Evolutionary conservation across 83 land plant genomes (phyloP), one percentile per base, ranked within the genome.

Genomic region (Thuja plicata): DNA sequence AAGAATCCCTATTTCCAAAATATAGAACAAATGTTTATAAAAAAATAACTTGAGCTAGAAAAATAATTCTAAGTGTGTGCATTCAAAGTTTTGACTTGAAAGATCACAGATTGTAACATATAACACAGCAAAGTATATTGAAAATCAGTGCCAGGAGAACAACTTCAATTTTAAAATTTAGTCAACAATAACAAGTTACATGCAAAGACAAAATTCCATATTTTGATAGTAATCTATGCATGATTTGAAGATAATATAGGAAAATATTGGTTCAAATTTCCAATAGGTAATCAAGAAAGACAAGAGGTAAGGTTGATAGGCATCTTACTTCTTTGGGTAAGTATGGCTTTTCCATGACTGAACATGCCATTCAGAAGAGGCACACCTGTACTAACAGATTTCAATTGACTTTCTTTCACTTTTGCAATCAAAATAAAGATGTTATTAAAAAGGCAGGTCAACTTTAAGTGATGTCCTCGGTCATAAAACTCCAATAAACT

Each of bases 1-100:
- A 70, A 45, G 16, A 70, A 83, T 87, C 19, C 79, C 12, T 70
- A 84, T 52, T 40, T 45, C 40, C 35, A 24, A 46, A 45, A 46
- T 83, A 46, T 83, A 83, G 13, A 83, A 30, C 27, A 83, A 32
- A 27, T 52, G 8, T 15, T 27, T 52, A 9, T 10, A 9, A 2
- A 7, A 30, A 13, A 41, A 46, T 0, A 0, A 46, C 15, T n/a
- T 10, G 11, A 45, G 54, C 11, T 43, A 0, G 50, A 50, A 82
- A n/a, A 82, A 1, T 27, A 46, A n/a, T 46, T 45, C 30, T 46
- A 46, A 83, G 11, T 27, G 85, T 24, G n/a, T 12, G 43, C 30
- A 83, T 83, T 46, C 35, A 46, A 82, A 83, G 85, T 27, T 82
- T 82, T 83, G 35, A 83, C 12, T 48, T 9, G 32, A 83, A 52